Percentiles rank a stretch among this genome's conserved stretches.
Conservation (phyloP, 2,329 filamentous ascomycete species). For the Trichoderma lentiforme region DNA sequence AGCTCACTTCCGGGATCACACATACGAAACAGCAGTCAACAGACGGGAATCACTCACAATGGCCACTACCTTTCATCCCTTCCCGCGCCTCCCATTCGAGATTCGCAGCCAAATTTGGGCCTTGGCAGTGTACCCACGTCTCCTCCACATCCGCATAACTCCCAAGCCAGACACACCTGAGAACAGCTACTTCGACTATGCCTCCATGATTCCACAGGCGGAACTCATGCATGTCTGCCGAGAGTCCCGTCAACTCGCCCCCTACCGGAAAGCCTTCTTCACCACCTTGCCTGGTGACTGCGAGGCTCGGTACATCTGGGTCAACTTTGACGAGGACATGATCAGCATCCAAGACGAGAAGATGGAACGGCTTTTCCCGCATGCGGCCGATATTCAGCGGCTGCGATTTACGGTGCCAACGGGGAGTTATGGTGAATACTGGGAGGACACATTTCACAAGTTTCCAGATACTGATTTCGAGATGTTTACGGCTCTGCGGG, state of each 20-base stretch:
- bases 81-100: conserved; percentile 17
- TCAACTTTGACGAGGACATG: conserved; percentile 22
- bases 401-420: conserved; percentile 16
- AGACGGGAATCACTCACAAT: neutral
- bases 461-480: neutral
- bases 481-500: conserved; percentile 16
- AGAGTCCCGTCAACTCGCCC: conserved; percentile 12
- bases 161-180: neutral
- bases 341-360: conserved; percentile 13
- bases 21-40: neutral
- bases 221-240: conserved; percentile 17
- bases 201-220: neutral
- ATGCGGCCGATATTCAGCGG: conserved; percentile 19
- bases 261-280: conserved; percentile 16
- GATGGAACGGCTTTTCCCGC: neutral
- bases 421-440: neutral
- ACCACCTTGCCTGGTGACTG: neutral
- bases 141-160: conserved; percentile 15
- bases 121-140: conserved; percentile 12
- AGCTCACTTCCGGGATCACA: neutral
- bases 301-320: conserved; percentile 20
- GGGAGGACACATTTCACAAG: neutral
- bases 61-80: conserved; percentile 17
- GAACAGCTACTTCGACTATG: neutral
- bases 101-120: conserved; percentile 19